These are phyloP conservation scores for Botrytis byssoidea DNA, from an alignment of 2,329 filamentous ascomycete species.

Conservation along the genomic window DNA sequence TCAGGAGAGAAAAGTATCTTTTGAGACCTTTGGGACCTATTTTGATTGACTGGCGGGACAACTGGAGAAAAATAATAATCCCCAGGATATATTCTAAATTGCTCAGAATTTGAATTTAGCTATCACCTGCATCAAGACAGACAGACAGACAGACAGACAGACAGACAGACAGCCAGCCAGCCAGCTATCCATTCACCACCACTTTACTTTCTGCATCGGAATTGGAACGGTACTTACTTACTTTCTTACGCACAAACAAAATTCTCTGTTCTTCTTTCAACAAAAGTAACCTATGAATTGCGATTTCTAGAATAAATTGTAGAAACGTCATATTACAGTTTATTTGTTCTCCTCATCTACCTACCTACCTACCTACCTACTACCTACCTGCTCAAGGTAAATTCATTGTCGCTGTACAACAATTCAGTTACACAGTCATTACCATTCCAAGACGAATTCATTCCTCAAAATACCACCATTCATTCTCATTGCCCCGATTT, in stretches of 20 bases:
- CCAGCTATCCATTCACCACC: background rate
- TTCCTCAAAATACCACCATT: background rate
- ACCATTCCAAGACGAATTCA: conserved; percentile 2
- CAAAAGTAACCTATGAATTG: background rate
- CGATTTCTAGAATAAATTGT: background rate
- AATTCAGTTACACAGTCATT: conserved; percentile 21
- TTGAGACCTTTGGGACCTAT: background rate
- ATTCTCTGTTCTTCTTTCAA: background rate
- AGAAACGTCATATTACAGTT: background rate
- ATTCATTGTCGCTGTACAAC: conserved; percentile 22
- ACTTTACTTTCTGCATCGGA: background rate
- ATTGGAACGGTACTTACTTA: conserved; percentile 1
- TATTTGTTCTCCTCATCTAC: background rate
- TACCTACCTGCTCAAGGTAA: background rate
- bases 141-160: background rate
- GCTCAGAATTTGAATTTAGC: background rate
- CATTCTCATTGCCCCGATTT: conserved; percentile 1
- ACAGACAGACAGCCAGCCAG: background rate
- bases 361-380: background rate
- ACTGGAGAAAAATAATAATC: background rate
- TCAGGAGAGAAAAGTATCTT: conserved; percentile 10
- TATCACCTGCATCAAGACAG: background rate
- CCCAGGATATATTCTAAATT: conserved; percentile 1
- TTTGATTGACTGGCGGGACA: background rate
- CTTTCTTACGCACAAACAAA: conserved; percentile 14